phyloP scores from a whole-genome alignment of 495 filamentous ascomycete species.

The Lasiosphaeris hirsuta region DNA sequence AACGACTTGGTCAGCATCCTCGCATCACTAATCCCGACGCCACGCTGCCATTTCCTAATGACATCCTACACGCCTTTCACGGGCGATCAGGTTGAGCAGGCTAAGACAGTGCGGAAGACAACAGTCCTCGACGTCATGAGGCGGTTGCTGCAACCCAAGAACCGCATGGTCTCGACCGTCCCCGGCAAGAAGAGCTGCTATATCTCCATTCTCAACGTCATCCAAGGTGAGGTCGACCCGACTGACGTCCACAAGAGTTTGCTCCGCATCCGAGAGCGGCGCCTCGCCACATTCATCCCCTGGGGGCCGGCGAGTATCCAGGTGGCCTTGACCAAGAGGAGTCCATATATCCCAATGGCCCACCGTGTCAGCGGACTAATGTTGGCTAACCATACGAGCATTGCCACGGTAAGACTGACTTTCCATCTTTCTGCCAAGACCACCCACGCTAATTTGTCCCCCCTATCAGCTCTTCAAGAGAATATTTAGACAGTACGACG shows the following conservation, averaged over 20 bases:
- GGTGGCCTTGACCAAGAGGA: slow-evolving; percentile 93
- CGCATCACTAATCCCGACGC: slow-evolving; percentile 91
- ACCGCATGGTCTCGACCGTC: slow-evolving; percentile 96
- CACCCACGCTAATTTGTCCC: not conserved
- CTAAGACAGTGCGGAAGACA: slow-evolving; percentile 94
- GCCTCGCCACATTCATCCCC: slow-evolving; percentile 93
- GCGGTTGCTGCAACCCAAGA: slow-evolving; percentile 91
- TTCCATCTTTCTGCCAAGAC: not conserved
- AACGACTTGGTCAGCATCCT: slow-evolving; percentile 97
- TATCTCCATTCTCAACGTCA: slow-evolving; percentile 97
- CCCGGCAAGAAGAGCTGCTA: slow-evolving; percentile 97
- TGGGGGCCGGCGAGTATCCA: slow-evolving; percentile 99
- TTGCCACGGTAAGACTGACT: slow-evolving; percentile 65
- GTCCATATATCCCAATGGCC: slow-evolving; percentile 84
- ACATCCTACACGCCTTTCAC: slow-evolving; percentile 98
- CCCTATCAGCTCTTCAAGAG: slow-evolving; percentile 73
- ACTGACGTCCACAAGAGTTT: slow-evolving; percentile 97
- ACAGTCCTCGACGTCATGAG: slow-evolving; percentile 98
- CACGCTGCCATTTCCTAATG: slow-evolving; percentile 95
- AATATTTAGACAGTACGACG: slow-evolving; percentile 84
- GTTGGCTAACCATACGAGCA: slow-evolving; percentile 97
- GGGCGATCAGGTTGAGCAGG: slow-evolving; percentile 89
- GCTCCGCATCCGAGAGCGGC: slow-evolving; percentile 90
- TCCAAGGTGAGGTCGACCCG: slow-evolving; percentile 95
- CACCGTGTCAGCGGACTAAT: slow-evolving; percentile 95